Percentiles rank a stretch among this genome's conserved stretches.
These are phyloP conservation scores for Pyrenula massariospora DNA, from an alignment of 495 filamentous ascomycete species.

Conservation along the genomic window DNA sequence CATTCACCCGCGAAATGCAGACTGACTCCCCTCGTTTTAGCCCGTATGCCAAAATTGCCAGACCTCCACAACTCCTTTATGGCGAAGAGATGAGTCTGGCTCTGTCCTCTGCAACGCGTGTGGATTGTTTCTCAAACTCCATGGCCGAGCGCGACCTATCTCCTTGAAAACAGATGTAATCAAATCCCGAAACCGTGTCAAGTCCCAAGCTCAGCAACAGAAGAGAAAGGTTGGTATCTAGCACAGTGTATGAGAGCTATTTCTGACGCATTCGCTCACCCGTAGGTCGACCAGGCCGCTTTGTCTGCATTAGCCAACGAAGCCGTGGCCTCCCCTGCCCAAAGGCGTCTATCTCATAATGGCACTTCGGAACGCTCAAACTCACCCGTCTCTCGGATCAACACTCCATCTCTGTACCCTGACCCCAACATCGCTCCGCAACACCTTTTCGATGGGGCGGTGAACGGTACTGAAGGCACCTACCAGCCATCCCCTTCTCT, in stretches of 20 bases:
- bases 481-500: constrained; percentile 48
- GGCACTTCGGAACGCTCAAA: constrained; percentile 68
- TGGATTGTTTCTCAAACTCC: constrained; percentile 92
- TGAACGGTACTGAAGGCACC: constrained; percentile 44
- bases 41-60: constrained; percentile 95
- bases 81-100: constrained; percentile 91
- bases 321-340: constrained; percentile 3
- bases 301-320: constrained; percentile 1
- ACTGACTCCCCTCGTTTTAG: constrained; percentile 53
- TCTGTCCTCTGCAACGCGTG: constrained; percentile 99
- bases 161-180: constrained; percentile 98
- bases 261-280: constrained; percentile 6
- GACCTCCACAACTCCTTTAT: constrained; percentile 90
- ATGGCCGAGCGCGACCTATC: constrained; percentile 84
- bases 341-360: constrained; percentile 42
- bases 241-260: constrained; percentile 10
- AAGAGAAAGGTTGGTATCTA: constrained; percentile 70
- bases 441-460: constrained; percentile 65
- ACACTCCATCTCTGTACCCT: constrained; percentile 62
- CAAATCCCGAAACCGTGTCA: constrained; percentile 97
- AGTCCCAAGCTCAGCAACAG: constrained; percentile 71
- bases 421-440: constrained; percentile 66
- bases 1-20: constrained; percentile 32
- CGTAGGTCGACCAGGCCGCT: neutral
- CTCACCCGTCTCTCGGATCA: constrained; percentile 78